phyloP scores from a whole-genome alignment of 73 alveolate species.

The Durusdinium trenchii region DNA sequence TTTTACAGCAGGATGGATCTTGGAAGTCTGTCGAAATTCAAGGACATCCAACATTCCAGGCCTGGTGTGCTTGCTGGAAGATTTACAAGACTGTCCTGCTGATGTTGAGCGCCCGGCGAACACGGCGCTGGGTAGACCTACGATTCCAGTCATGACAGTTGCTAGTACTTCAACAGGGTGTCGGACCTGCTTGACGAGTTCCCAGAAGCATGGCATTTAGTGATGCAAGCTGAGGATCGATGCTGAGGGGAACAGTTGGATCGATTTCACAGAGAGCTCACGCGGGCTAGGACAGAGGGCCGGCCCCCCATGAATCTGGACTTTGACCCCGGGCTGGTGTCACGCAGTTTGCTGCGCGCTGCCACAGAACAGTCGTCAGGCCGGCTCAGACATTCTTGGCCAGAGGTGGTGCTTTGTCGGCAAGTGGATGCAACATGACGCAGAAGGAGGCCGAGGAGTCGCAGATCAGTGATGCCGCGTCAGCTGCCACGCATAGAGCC shows the following conservation, averaged over 20 bases:
- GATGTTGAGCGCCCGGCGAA: not conserved
- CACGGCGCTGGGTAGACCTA: not conserved
- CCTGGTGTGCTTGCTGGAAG: not conserved
- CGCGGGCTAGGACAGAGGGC: not conserved
- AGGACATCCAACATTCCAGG: not conserved
- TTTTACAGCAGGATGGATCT: not conserved
- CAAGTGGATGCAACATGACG: too few species aligned
- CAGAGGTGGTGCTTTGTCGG: not conserved
- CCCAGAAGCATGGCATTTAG: not conserved
- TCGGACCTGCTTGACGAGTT: not conserved
- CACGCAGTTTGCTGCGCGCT: not conserved
- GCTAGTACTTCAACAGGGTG: not conserved
- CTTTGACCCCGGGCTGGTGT: constrained; percentile 52
- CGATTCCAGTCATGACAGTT: not conserved
- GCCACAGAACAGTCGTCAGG: not conserved
- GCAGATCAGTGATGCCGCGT: not conserved
- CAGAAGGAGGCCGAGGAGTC: not conserved
- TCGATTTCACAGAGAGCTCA: not conserved
- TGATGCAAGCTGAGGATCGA: constrained; percentile 23
- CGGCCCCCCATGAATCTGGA: not conserved
- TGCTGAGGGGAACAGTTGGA: constrained; percentile 17
- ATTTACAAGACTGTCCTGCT: not conserved
- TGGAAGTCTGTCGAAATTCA: not conserved
- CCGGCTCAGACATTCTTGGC: constrained; percentile 28
- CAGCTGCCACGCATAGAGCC: not conserved